phyloP scores from a whole-genome alignment of 352 stramenopile species.

The Phytopythium helicoides region DNA sequence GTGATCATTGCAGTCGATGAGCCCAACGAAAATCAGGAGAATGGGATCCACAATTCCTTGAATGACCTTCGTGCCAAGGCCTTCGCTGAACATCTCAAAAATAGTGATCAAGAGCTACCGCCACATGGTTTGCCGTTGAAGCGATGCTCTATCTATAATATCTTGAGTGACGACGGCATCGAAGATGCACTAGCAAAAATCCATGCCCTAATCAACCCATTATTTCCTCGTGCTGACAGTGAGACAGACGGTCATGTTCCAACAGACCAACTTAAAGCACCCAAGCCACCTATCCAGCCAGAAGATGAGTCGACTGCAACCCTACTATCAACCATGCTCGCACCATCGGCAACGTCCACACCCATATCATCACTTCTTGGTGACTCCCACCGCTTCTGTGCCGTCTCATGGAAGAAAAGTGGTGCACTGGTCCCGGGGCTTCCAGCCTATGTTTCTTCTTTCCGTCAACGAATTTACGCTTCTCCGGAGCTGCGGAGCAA shows the following conservation, averaged over 20 bases:
- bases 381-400: constrained; percentile 57
- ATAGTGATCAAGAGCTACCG: not conserved
- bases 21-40: constrained; percentile 12
- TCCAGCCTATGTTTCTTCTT: constrained; percentile 31
- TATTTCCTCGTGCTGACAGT: constrained; percentile 42
- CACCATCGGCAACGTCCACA: not conserved
- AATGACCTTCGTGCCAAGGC: not conserved
- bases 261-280: not conserved
- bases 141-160: constrained; percentile 1
- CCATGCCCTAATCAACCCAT: constrained; percentile 28
- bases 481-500: constrained; percentile 37
- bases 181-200: constrained; percentile 30
- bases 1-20: constrained; percentile 40
- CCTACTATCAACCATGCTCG: constrained; percentile 1
- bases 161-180: not conserved
- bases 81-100: not conserved
- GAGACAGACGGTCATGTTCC: constrained; percentile 35
- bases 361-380: constrained; percentile 25
- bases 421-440: constrained; percentile 39
- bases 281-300: not conserved
- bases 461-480: constrained; percentile 55
- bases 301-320: not conserved
- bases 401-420: constrained; percentile 52
- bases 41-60: not conserved
- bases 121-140: constrained; percentile 7